A percentile compares a stretch with the other conserved stretches of the same genome.
Conservation (phyloP, 345 rosid genomes). For the Eucalyptus sideroxylon region DNA sequence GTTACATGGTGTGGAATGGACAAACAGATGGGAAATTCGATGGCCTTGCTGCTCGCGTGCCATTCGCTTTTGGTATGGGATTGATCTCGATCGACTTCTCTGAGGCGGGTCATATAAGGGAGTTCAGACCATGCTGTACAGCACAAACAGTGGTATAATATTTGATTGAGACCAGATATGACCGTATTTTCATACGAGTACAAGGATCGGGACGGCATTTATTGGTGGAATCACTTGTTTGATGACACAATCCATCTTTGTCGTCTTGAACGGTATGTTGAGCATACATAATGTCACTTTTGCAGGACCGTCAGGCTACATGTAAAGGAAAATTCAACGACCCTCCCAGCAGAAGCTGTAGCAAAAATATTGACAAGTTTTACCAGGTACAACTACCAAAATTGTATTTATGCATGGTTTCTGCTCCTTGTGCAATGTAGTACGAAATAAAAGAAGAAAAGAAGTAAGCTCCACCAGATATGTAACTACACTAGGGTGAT, state of each 20-base stretch:
- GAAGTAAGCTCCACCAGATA: background rate
- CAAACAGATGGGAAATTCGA: background rate
- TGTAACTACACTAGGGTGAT: background rate
- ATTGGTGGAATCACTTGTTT: background rate
- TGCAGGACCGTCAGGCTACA: background rate
- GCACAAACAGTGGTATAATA: background rate
- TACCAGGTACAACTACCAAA: background rate
- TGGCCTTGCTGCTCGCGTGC: background rate
- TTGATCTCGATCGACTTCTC: conserved; percentile 16
- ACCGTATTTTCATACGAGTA: background rate
- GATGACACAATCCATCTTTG: background rate
- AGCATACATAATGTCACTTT: background rate
- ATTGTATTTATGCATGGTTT: background rate
- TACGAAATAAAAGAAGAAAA: background rate
- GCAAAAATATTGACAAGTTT: background rate
- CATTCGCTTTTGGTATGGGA: conserved; percentile 26
- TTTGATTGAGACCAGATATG: background rate
- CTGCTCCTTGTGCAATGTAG: background rate
- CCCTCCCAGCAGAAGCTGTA: background rate
- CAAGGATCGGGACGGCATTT: background rate
- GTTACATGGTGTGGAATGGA: conserved; percentile 34
- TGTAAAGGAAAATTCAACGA: conserved; percentile 17
- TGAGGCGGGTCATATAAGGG: background rate
- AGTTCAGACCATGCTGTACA: background rate
- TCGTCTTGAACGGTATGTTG: background rate